phyloP scores from a whole-genome alignment of 805 yeast genomes.

The Metahyphopichia silvanorum region DNA sequence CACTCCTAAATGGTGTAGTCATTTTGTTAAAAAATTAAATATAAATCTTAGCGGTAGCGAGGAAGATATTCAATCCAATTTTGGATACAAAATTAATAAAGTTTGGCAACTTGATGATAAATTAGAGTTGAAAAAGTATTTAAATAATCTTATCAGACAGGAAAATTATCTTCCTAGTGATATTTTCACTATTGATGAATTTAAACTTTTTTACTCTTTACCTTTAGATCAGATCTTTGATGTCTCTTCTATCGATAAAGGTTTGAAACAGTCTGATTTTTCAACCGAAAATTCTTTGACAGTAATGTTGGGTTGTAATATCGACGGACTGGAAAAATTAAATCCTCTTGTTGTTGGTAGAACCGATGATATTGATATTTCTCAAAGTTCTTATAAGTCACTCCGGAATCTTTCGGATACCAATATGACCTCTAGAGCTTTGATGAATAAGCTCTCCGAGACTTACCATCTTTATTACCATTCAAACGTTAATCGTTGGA shows the following conservation, averaged over 20 bases:
- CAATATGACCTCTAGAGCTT: slow-evolving; percentile 9
- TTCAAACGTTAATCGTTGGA: slow-evolving; percentile 59
- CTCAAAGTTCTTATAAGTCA: slow-evolving; percentile 20
- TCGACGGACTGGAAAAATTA: slow-evolving; percentile 61
- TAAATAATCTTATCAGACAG: slow-evolving; percentile 26
- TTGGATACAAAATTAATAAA: slow-evolving; percentile 36
- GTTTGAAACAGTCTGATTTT: slow-evolving; percentile 33
- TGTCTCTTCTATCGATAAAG: slow-evolving; percentile 41
- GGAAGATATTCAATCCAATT: slow-evolving; percentile 34
- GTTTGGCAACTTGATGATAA: slow-evolving; percentile 64
- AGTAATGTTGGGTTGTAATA: slow-evolving; percentile 59
- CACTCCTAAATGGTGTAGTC: slow-evolving; percentile 58
- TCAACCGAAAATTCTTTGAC: slow-evolving; percentile 45
- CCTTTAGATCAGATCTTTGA: slow-evolving; percentile 59
- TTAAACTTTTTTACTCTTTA: slow-evolving; percentile 54
- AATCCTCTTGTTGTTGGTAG: slow-evolving; percentile 61
- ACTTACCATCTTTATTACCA: slow-evolving; percentile 53
- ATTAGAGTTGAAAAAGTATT: slow-evolving; percentile 40
- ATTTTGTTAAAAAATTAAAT: slow-evolving; percentile 46
- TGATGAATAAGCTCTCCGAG: slow-evolving; percentile 44
- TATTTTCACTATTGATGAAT: slow-evolving; percentile 59
- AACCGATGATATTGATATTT: slow-evolving; percentile 43
- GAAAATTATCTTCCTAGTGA: slow-evolving; percentile 46
- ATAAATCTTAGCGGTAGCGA: slow-evolving; percentile 47
- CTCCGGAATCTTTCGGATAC: slow-evolving; percentile 12